Evolutionary conservation across 2,329 filamentous ascomycete species (phyloP), one percentile per base, ranked within the genome.

Genomic region (Stagonosporopsis rhizophila): DNA sequence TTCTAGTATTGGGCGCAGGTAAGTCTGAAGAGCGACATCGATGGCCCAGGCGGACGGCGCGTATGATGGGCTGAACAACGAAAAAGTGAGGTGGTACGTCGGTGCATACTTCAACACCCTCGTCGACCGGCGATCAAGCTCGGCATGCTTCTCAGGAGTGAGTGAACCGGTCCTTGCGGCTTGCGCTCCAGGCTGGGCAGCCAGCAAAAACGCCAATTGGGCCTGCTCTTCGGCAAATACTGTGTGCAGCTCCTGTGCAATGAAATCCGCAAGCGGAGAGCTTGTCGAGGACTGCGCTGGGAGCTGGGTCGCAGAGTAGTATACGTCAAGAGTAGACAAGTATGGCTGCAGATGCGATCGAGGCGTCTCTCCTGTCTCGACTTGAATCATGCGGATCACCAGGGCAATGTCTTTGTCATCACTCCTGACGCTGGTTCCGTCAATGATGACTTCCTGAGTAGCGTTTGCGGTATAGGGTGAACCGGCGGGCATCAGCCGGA

Each of bases 71-170:
- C 92, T 95, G 73, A 99, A 98, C 3, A 99, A 82, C 0, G 95
- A 99, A 71, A 99, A 96, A 0, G 93, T 96, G 25, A 99, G 81
- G 72, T 99, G 95, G 73, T 98, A 99, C 0, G 91, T 96, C 14
- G 93, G 88, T 4, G 95, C 89, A 73, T 97, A 96, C 73, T 94
- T 96, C 70, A 98, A 85, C 0, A 92, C 92, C 46, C 92, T 85
- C 2, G 90, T 95, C 32, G 90, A 90, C 59, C 92, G 89, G 52
- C 81, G 81, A 58, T 82, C 81, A 27, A 88, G 83, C 82, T 89
- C 67, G 78, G 84, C 65, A 7, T 65, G 64, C 15, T 68, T 68
- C 35, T 79, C 76, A n/a, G 71, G 65, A 11, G 76, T 74, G 12
- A 86, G 80, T 0, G 83, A 80, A 37, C 86, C 85, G 22, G 82